Conservation (phyloP, 106 monocot genomes). For the Platanthera guangdongensis region DNA sequence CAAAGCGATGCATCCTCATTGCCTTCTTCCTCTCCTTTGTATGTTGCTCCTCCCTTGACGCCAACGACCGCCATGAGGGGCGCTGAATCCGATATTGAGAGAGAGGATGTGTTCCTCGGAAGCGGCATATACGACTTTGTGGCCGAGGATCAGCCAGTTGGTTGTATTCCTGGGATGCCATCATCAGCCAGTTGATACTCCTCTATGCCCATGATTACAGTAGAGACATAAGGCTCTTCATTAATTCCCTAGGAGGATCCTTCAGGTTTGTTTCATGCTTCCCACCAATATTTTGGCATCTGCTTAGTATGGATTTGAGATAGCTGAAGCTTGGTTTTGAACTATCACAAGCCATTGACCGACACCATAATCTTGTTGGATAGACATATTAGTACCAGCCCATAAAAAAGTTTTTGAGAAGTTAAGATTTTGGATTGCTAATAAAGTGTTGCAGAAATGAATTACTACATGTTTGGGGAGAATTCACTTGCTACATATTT, state of each 20-base stretch:
- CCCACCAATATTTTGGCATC: neutral
- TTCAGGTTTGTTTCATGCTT: slow-evolving; percentile 44
- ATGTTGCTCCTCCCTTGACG: too few species aligned
- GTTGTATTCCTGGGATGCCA: slow-evolving; percentile 25
- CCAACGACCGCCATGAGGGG: neutral
- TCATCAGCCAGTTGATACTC: slow-evolving; percentile 84
- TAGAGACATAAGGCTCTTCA: slow-evolving; percentile 80
- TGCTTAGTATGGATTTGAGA: neutral
- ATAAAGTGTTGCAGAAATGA: neutral
- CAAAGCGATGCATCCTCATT: neutral
- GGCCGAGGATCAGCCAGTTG: slow-evolving; percentile 11
- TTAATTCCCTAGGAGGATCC: slow-evolving; percentile 82
- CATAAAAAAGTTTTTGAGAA: too few species aligned
- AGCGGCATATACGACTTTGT: slow-evolving; percentile 75
- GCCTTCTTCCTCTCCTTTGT: too few species aligned
- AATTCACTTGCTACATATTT: neutral
- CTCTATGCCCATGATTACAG: slow-evolving; percentile 78
- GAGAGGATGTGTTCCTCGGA: slow-evolving; percentile 87
- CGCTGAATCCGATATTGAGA: slow-evolving; percentile 59
- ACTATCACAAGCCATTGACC: too few species aligned
- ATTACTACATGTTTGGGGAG: neutral
- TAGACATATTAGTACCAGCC: too few species aligned
- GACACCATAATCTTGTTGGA: too few species aligned
- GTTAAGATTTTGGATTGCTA: too few species aligned
- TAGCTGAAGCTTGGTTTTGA: too few species aligned